These are phyloP conservation scores for Triticum monococcum DNA, from an alignment of 176 grass and related monocot species.

Conservation along the genomic window DNA sequence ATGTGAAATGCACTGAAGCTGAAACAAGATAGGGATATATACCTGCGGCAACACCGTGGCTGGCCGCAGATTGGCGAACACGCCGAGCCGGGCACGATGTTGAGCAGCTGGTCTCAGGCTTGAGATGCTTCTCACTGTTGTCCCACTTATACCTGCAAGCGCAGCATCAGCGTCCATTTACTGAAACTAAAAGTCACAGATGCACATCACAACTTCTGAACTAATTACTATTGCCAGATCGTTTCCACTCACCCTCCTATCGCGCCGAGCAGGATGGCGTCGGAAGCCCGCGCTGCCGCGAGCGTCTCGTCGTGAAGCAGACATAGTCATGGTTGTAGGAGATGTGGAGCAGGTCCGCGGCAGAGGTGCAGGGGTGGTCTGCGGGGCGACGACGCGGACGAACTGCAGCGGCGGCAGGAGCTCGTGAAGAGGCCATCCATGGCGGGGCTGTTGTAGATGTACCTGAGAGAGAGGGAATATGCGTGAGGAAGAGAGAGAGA, in stretches of 20 bases:
- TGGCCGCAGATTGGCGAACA: constrained; percentile 84
- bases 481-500: too few species aligned
- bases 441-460: too few species aligned
- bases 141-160: constrained; percentile 86
- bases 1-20: background rate
- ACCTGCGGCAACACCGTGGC: constrained; percentile 82
- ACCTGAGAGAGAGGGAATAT: too few species aligned
- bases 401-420: too few species aligned
- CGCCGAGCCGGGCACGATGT: constrained; percentile 63
- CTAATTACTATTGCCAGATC: background rate
- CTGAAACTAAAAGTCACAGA: background rate
- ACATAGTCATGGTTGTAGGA: too few species aligned
- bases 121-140: constrained; percentile 90
- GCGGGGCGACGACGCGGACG: too few species aligned
- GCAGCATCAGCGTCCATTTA: background rate
- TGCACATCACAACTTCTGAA: background rate
- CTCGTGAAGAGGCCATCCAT: too few species aligned
- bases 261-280: constrained; percentile 67
- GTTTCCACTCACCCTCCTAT: constrained; percentile 77
- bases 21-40: background rate
- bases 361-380: too few species aligned
- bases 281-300: constrained; percentile 42
- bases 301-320: constrained; percentile 78
- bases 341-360: too few species aligned
- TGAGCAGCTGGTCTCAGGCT: constrained; percentile 89